phyloP scores from a whole-genome alignment of 1,139 yeast species.

The Meyerozyma elateridarum region DNA sequence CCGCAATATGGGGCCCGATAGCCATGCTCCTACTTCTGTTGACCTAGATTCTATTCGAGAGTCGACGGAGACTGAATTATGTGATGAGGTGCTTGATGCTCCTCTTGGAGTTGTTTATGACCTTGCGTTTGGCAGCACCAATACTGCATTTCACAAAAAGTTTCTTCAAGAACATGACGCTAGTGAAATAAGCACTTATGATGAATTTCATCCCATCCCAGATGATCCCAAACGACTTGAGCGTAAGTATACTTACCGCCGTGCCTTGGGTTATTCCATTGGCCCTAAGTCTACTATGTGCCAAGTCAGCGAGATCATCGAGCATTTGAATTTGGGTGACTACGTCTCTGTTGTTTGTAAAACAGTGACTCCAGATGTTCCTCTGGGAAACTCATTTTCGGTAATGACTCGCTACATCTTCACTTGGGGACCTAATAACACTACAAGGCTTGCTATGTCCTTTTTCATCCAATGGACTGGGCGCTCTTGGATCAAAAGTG shows the following conservation, averaged over 20 bases:
- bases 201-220: slow-evolving; percentile 30
- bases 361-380: slow-evolving; percentile 54
- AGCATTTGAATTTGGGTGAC: slow-evolving; percentile 35
- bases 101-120: slow-evolving; percentile 50
- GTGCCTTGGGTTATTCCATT: slow-evolving; percentile 47
- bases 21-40: slow-evolving; percentile 31
- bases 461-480: slow-evolving; percentile 52
- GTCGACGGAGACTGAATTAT: slow-evolving; percentile 29
- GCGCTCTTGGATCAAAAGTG: slow-evolving; percentile 51
- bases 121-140: slow-evolving; percentile 41
- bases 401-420: slow-evolving; percentile 47
- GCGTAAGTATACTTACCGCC: slow-evolving; percentile 40
- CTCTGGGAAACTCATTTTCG: slow-evolving; percentile 51
- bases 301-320: slow-evolving; percentile 42
- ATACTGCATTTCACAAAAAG: slow-evolving; percentile 35
- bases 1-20: slow-evolving; percentile 38
- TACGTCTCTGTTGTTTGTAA: slow-evolving; percentile 33
- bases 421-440: slow-evolving; percentile 42
- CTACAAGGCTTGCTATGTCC: slow-evolving; percentile 39
- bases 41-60: slow-evolving; percentile 15
- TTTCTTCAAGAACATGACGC: slow-evolving; percentile 45
- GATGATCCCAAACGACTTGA: slow-evolving; percentile 27
- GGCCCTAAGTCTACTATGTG: slow-evolving; percentile 58
- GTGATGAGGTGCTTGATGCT: slow-evolving; percentile 32
- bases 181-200: slow-evolving; percentile 39